A percentile compares a stretch with the other conserved stretches of the same genome.
These are phyloP conservation scores for Penicillium steckii DNA, from an alignment of 495 filamentous ascomycete genomes.

Conservation along the genomic window DNA sequence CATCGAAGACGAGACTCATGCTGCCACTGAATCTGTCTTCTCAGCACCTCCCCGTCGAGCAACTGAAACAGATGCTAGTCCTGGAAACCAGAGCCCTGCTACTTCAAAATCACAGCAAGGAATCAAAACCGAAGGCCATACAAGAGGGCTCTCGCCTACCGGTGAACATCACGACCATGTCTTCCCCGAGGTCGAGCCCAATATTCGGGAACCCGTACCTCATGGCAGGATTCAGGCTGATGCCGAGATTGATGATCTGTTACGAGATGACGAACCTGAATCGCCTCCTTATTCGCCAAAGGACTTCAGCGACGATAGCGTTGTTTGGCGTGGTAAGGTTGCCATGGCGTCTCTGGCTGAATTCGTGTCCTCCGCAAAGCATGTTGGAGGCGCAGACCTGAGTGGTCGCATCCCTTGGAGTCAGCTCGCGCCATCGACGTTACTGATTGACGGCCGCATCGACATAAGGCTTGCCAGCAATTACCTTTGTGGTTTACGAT, in stretches of 20 bases:
- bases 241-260: slow-evolving; percentile 84
- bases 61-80: slow-evolving; percentile 38
- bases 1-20: slow-evolving; percentile 64
- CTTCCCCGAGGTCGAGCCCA: slow-evolving; percentile 44
- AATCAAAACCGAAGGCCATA: slow-evolving; percentile 23
- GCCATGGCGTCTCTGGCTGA: slow-evolving; percentile 73
- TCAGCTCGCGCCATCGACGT: slow-evolving; percentile 62
- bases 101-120: slow-evolving; percentile 29
- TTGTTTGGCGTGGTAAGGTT: slow-evolving; percentile 78
- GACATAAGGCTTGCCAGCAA: slow-evolving; percentile 75
- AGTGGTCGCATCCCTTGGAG: slow-evolving; percentile 61
- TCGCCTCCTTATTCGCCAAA: slow-evolving; percentile 86
- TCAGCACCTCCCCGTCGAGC: slow-evolving; percentile 40
- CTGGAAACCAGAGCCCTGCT: slow-evolving; percentile 32
- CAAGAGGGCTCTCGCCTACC: slow-evolving; percentile 32
- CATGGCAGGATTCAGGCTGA: slow-evolving; percentile 59
- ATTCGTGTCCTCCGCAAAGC: slow-evolving; percentile 73
- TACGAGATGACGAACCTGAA: slow-evolving; percentile 81
- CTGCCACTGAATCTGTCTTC: slow-evolving; percentile 50
- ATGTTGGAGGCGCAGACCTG: slow-evolving; percentile 76
- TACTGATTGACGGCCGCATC: slow-evolving; percentile 83
- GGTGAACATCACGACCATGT: slow-evolving; percentile 39
- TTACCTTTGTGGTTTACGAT: slow-evolving; percentile 81
- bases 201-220: slow-evolving; percentile 43
- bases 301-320: slow-evolving; percentile 62